A percentile compares a stretch with the other conserved stretches of the same genome.
Evolutionary conservation across 768 basidiomycete species (phyloP).

Genomic region (Neoboletus subvelutipes): DNA sequence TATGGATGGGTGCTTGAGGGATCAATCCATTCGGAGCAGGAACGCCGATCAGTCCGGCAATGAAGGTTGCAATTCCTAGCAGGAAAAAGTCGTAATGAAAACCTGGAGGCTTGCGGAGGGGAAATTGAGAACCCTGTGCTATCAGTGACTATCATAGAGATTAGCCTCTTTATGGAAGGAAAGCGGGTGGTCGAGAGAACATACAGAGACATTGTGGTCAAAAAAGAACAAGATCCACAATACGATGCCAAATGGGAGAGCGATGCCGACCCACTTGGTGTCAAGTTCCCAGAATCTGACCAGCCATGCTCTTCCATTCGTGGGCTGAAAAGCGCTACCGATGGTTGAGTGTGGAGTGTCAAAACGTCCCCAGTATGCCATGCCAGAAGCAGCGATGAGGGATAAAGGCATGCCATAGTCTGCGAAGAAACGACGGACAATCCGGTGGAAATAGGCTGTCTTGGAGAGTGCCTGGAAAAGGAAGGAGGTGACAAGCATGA

Average conservation of each 20-base stretch:
- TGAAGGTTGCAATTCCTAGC: constrained; percentile 85
- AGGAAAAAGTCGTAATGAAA: constrained; percentile 91
- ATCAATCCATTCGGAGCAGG: constrained; percentile 87
- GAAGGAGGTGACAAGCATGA: constrained; percentile 76
- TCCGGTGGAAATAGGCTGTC: constrained; percentile 67
- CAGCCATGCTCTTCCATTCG: constrained; percentile 74
- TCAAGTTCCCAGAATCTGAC: constrained; percentile 88
- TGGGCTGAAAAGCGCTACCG: constrained; percentile 66
- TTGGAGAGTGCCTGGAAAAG: constrained; percentile 67
- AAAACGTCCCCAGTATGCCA: constrained; percentile 88
- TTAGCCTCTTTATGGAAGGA: background rate
- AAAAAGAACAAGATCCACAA: constrained; percentile 95
- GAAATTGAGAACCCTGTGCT: constrained; percentile 87
- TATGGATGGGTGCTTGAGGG: constrained; percentile 92
- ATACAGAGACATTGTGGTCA: constrained; percentile 89
- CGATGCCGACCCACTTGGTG: constrained; percentile 85
- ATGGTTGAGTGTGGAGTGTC: constrained; percentile 57
- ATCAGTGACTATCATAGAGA: constrained; percentile 66
- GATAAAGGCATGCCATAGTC: constrained; percentile 94
- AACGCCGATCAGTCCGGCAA: constrained; percentile 81
- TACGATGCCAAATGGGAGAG: constrained; percentile 84
- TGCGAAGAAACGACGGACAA: constrained; percentile 70
- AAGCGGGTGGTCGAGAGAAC: background rate
- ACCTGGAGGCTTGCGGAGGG: constrained; percentile 85
- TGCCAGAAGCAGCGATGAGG: constrained; percentile 67